A percentile compares a stretch with the other conserved stretches of the same genome.
Conservation (phyloP, 2,329 filamentous ascomycete genomes). For the Pseudocercospora fijiensis region DNA sequence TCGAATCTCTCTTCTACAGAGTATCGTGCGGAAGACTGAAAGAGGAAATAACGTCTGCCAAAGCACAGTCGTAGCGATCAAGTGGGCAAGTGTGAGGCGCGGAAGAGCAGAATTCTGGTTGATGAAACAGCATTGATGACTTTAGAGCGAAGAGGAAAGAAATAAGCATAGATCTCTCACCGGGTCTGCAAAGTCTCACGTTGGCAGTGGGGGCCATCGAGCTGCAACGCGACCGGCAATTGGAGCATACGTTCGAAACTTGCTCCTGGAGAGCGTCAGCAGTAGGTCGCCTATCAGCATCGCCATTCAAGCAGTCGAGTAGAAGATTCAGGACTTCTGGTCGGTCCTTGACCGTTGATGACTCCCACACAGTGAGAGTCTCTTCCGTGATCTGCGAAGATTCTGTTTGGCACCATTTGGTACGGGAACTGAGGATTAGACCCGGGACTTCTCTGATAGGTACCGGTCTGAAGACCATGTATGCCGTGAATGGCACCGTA, state of each 20-base stretch:
- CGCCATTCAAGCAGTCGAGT: background rate
- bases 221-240: background rate
- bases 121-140: background rate
- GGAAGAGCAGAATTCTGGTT: no score
- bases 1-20: background rate
- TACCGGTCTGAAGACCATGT: background rate
- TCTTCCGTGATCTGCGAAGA: background rate
- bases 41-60: background rate
- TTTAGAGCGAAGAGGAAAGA: background rate
- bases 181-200: background rate
- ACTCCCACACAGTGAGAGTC: background rate
- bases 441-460: background rate
- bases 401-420: background rate
- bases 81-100: no score
- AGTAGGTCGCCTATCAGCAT: background rate
- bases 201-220: background rate
- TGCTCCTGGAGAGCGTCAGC: background rate
- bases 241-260: background rate
- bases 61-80: no score
- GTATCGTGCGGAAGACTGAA: background rate
- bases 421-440: background rate
- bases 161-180: background rate
- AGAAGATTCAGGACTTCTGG: constrained; percentile 4
- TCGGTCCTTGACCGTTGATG: background rate
- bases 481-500: background rate